Percentiles rank a stretch among this genome's conserved stretches.
phyloP scores from a whole-genome alignment of 73 alveolate genomes.

The Breviolum minutum region DNA sequence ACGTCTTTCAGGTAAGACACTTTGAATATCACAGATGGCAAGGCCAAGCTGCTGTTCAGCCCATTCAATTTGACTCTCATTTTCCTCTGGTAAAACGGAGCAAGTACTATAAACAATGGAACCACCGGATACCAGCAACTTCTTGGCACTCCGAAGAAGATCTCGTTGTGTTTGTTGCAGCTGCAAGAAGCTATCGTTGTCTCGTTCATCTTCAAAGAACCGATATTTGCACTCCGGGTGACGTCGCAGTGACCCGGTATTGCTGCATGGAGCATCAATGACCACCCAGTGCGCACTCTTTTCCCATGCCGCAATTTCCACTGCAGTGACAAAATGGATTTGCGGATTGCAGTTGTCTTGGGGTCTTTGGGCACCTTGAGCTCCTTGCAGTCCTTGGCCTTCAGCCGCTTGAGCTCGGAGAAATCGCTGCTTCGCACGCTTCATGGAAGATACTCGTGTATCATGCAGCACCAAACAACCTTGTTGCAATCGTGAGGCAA shows the following conservation, averaged over 20 bases:
- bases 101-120: conserved; percentile 49
- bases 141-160: conserved; percentile 11
- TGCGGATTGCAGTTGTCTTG: not conserved
- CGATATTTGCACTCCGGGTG: conserved; percentile 70
- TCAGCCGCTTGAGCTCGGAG: not conserved
- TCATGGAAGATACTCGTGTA: not conserved
- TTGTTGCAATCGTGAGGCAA: not conserved
- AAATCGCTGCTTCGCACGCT: conserved; percentile 46
- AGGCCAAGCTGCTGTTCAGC: conserved; percentile 50
- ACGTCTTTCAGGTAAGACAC: conserved; percentile 7
- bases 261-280: conserved; percentile 61
- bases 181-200: not conserved
- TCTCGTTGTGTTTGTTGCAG: conserved; percentile 27
- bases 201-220: conserved; percentile 14
- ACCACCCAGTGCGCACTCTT: conserved; percentile 42
- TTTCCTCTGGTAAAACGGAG: conserved; percentile 41
- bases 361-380: not conserved
- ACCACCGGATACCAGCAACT: conserved; percentile 5
- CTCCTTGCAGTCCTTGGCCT: not conserved
- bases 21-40: not conserved
- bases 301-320: not conserved
- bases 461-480: conserved; percentile 63
- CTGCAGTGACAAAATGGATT: not conserved
- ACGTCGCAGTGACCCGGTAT: conserved; percentile 35
- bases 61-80: conserved; percentile 26